phyloP scores from a whole-genome alignment of 345 rosid genomes.

The Eucalyptus sp. region DNA sequence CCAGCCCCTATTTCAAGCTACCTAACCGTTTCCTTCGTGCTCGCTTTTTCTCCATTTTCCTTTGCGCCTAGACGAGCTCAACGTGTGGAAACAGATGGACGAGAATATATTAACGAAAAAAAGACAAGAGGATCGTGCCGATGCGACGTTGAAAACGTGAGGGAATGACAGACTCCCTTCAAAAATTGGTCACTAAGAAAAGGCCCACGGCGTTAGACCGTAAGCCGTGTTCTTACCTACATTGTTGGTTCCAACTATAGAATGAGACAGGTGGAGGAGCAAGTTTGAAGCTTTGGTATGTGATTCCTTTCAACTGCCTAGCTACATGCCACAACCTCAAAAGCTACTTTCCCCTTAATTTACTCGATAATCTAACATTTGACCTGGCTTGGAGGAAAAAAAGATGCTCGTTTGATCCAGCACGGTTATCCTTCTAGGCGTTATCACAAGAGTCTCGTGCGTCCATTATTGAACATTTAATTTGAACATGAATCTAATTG shows the following conservation, averaged over 20 bases:
- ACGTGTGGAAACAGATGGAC: background rate
- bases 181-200: background rate
- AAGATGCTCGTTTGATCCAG: background rate
- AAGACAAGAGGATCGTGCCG: background rate
- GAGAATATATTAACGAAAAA: background rate
- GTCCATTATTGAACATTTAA: fast-evolving
- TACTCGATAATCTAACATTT: background rate
- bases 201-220: background rate
- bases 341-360: background rate
- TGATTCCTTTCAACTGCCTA: background rate
- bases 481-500: background rate
- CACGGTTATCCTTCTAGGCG: background rate
- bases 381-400: background rate
- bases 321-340: background rate
- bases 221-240: background rate
- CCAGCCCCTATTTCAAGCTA: background rate
- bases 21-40: background rate
- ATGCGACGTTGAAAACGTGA: background rate
- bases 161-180: background rate
- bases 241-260: background rate
- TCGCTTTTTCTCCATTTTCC: background rate
- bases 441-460: background rate
- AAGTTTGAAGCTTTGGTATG: background rate
- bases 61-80: background rate
- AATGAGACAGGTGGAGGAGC: background rate